Percentiles rank a stretch among this genome's conserved stretches.
Conservation (phyloP, 139 green algal genomes). For the Closterium sp. region DNA sequence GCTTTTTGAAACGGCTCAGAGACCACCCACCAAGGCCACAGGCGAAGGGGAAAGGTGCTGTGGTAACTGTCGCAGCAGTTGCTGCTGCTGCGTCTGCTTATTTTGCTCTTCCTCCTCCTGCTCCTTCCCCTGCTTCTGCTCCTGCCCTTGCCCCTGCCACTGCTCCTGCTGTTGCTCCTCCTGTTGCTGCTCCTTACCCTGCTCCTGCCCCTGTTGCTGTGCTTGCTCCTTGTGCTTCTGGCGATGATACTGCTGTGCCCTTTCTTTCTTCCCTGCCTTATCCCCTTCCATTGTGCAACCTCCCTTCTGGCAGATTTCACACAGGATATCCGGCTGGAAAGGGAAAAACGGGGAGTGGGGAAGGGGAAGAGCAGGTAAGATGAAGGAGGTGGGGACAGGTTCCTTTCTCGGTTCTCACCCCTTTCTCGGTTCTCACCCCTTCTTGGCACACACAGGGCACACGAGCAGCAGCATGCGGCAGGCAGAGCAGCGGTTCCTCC, state of each 20-base stretch:
- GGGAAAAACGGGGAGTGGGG: too few species aligned
- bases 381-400: too few species aligned
- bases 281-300: neutral
- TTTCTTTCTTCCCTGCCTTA: neutral
- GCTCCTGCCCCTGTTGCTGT: neutral
- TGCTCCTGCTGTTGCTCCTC: neutral
- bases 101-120: neutral
- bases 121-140: neutral
- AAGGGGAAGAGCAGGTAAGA: neutral
- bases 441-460: too few species aligned
- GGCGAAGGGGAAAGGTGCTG: too few species aligned
- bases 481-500: too few species aligned
- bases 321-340: neutral
- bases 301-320: neutral
- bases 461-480: too few species aligned
- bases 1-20: too few species aligned
- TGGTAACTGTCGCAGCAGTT: neutral
- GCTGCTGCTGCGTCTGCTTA: neutral
- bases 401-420: too few species aligned
- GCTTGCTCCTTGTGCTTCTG: neutral
- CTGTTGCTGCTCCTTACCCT: neutral
- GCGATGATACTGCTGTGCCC: neutral
- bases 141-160: neutral
- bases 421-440: too few species aligned
- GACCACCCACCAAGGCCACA: too few species aligned